Conservation (phyloP, 208 protist genomes). For the Leishmania lainsoni region DNA sequence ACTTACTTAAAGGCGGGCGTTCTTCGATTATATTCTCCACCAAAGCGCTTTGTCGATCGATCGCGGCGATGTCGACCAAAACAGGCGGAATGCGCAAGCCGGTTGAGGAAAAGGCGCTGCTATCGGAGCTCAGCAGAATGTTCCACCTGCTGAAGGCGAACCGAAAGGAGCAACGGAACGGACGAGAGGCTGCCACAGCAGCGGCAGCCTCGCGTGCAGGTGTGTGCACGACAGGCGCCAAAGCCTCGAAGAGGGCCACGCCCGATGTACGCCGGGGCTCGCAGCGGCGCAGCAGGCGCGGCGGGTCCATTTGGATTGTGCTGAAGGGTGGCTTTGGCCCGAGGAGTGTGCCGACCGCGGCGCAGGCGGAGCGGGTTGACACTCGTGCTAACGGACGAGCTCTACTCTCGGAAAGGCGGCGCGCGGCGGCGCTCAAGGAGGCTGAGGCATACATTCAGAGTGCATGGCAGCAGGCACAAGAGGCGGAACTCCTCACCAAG, state of each 20-base stretch:
- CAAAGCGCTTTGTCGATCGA: neutral
- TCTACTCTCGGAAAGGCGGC: slow-evolving; percentile 43
- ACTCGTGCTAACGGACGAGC: slow-evolving; percentile 28
- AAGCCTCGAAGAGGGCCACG: slow-evolving; percentile 13
- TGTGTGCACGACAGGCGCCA: neutral
- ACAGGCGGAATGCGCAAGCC: slow-evolving; percentile 15
- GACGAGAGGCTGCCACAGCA: neutral
- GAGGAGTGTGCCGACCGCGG: slow-evolving; percentile 31
- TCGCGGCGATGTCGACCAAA: slow-evolving; percentile 11
- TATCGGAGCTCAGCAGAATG: slow-evolving; percentile 61
- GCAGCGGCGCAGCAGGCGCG: slow-evolving; percentile 29
- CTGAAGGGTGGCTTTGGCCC: slow-evolving; percentile 75
- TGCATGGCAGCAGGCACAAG: slow-evolving; percentile 68
- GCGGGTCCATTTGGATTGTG: slow-evolving; percentile 79
- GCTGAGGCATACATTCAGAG: slow-evolving; percentile 73
- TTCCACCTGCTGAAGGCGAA: slow-evolving; percentile 73
- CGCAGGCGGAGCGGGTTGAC: neutral
- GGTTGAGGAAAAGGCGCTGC: slow-evolving; percentile 59
- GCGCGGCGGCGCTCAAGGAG: slow-evolving; percentile 46
- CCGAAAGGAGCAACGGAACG: slow-evolving; percentile 47
- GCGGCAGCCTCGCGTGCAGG: neutral
- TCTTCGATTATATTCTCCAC: neutral
- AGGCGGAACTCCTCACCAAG: slow-evolving; percentile 42
- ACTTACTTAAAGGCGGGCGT: no score
- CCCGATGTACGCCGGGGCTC: slow-evolving; percentile 26